Evolutionary conservation across 148 eudicot genomes (phyloP).

Genomic region (Talinum fruticosum): DNA sequence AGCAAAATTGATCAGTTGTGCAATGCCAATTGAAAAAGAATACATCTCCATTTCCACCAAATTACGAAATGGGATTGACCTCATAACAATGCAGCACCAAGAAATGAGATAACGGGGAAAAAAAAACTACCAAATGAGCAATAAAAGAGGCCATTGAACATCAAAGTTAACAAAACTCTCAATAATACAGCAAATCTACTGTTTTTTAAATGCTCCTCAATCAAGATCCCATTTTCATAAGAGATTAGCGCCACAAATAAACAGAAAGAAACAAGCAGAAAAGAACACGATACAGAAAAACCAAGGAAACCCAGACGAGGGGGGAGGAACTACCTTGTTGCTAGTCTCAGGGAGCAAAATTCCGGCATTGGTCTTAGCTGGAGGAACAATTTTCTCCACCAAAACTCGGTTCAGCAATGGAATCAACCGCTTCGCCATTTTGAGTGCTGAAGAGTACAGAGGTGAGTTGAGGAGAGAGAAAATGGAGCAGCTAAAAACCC

Average conservation of each 20-base stretch:
- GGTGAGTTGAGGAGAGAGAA: neutral
- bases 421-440: constrained; percentile 44
- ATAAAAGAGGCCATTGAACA: neutral
- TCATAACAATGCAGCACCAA: neutral
- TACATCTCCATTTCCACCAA: neutral
- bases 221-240: neutral
- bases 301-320: neutral
- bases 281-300: neutral
- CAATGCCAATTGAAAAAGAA: too few species aligned
- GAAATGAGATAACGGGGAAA: neutral
- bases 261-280: neutral
- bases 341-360: constrained; percentile 42
- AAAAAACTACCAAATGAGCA: neutral
- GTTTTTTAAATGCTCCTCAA: neutral
- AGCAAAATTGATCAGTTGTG: neutral
- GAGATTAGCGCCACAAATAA: neutral
- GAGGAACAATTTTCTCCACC: constrained; percentile 44
- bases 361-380: constrained; percentile 42
- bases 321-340: constrained; percentile 24
- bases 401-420: constrained; percentile 45
- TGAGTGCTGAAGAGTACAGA: neutral
- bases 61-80: neutral
- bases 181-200: neutral
- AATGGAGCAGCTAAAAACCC: neutral
- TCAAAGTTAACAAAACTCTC: neutral